A percentile compares a stretch with the other conserved stretches of the same genome.
Evolutionary conservation across 2,329 filamentous ascomycete genomes (phyloP).

Genomic region (Neopestalotiopsis sp.): DNA sequence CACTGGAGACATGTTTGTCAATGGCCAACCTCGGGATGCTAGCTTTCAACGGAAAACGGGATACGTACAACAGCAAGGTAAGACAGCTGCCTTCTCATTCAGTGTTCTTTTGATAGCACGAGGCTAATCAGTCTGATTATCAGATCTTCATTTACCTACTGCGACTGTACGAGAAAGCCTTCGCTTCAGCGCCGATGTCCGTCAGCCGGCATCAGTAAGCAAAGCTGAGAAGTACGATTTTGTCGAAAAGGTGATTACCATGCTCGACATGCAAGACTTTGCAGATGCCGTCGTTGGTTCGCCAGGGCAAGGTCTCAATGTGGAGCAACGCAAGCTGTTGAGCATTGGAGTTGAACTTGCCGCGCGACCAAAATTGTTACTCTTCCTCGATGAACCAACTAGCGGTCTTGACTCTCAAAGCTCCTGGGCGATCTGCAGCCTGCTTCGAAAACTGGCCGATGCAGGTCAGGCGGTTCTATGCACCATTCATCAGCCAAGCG

Average conservation of each 20-base stretch:
- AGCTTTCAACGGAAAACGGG: slow-evolving; percentile 74
- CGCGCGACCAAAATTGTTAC: slow-evolving; percentile 71
- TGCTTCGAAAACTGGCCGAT: slow-evolving; percentile 67
- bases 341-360: slow-evolving; percentile 78
- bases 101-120: background rate
- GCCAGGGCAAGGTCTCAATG: slow-evolving; percentile 64
- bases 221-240: slow-evolving; percentile 68
- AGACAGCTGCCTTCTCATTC: no score
- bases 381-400: slow-evolving; percentile 81
- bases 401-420: slow-evolving; percentile 78
- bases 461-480: slow-evolving; percentile 47
- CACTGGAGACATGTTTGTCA: slow-evolving; percentile 71
- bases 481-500: slow-evolving; percentile 51
- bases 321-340: slow-evolving; percentile 56
- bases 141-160: slow-evolving; percentile 68
- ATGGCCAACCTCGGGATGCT: slow-evolving; percentile 65
- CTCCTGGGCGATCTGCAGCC: slow-evolving; percentile 72
- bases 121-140: background rate
- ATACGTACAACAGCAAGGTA: slow-evolving; percentile 68
- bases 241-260: slow-evolving; percentile 71
- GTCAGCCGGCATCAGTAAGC: slow-evolving; percentile 64
- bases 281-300: slow-evolving; percentile 74
- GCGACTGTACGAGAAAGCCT: slow-evolving; percentile 71
- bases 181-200: slow-evolving; percentile 67
- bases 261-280: slow-evolving; percentile 70